Conservation (phyloP, 805 yeast species). For the Candida morakotiae region DNA sequence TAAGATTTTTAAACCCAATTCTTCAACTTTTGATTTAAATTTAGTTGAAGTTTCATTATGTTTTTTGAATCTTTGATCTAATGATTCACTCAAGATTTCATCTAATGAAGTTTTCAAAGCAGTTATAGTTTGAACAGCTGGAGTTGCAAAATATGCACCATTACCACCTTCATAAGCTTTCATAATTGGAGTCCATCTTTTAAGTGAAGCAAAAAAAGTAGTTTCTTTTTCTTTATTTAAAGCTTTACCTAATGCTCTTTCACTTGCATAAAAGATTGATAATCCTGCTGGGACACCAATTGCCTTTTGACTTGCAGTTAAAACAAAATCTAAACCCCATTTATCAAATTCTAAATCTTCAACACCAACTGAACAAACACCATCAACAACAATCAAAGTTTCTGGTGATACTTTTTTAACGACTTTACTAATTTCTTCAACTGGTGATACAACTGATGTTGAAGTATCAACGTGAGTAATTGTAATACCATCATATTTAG, state of each 20-base stretch:
- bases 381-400: constrained; percentile 82
- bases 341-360: constrained; percentile 80
- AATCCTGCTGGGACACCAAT: constrained; percentile 93
- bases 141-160: constrained; percentile 91
- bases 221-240: constrained; percentile 43
- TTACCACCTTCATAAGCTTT: constrained; percentile 76
- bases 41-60: constrained; percentile 60
- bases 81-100: constrained; percentile 55
- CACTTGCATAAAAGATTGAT: constrained; percentile 70
- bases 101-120: constrained; percentile 74
- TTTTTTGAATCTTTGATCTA: constrained; percentile 58
- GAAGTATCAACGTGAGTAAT: constrained; percentile 96
- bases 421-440: constrained; percentile 56
- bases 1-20: constrained; percentile 64
- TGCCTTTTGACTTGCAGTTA: constrained; percentile 95
- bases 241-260: constrained; percentile 67
- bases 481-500: constrained; percentile 65
- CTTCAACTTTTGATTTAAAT: constrained; percentile 56
- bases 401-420: constrained; percentile 70
- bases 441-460: constrained; percentile 83
- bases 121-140: constrained; percentile 83
- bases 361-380: constrained; percentile 91
- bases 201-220: constrained; percentile 65
- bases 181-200: constrained; percentile 88
- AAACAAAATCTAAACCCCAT: constrained; percentile 86